Conservation (phyloP, 306 rosid genomes). For the Senna siamea region DNA sequence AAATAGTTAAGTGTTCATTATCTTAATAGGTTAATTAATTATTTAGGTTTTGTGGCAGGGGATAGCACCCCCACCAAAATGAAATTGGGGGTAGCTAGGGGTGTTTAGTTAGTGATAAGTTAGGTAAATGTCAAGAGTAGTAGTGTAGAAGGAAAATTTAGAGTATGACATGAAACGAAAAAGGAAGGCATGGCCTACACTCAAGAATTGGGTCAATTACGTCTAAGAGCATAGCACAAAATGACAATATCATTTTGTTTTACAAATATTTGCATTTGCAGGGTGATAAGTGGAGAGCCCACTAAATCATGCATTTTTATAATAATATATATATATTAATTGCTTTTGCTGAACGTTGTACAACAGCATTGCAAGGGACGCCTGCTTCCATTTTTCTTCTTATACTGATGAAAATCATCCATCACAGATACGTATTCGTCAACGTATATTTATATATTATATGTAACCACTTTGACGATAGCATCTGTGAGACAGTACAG, state of each 20-base stretch:
- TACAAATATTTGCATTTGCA: background rate
- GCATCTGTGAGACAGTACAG: too few relatives aligned
- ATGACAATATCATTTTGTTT: slow-evolving; percentile 17
- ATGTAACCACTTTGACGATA: too few relatives aligned
- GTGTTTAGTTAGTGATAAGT: slow-evolving; percentile 8
- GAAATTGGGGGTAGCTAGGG: background rate
- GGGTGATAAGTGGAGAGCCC: slow-evolving; percentile 37
- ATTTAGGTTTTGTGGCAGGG: background rate
- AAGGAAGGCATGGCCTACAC: slow-evolving; percentile 5
- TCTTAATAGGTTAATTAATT: background rate
- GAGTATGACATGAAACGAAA: background rate
- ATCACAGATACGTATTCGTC: too few relatives aligned
- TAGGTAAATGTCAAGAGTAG: slow-evolving; percentile 32
- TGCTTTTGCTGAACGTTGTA: background rate
- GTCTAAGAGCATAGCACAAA: slow-evolving; percentile 25
- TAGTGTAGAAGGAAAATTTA: too few relatives aligned
- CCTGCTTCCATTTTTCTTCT: slow-evolving; percentile 15
- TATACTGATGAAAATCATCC: background rate
- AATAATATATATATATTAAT: too few relatives aligned
- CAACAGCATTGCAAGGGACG: background rate
- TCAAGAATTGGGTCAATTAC: slow-evolving; percentile 9
- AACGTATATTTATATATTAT: too few relatives aligned
- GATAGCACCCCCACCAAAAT: slow-evolving; percentile 3
- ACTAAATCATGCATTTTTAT: slow-evolving; percentile 30
- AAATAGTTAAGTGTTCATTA: too few relatives aligned